Evolutionary conservation across 495 filamentous ascomycete genomes (phyloP).

Genomic region (Neurospora africana): DNA sequence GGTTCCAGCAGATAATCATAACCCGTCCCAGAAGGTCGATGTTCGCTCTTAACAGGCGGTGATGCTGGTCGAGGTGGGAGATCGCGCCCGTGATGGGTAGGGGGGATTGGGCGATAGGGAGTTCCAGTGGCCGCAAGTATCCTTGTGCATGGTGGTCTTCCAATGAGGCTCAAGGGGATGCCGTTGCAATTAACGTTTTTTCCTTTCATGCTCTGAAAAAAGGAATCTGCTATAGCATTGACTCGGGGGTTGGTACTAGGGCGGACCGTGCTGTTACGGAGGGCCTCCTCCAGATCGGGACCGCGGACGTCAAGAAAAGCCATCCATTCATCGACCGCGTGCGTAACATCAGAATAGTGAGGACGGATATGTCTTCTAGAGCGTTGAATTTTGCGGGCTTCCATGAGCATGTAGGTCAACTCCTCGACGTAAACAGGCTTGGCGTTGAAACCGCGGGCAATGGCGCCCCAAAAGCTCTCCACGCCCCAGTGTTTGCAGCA

Average conservation of each 20-base stretch:
- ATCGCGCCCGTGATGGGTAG: neutral
- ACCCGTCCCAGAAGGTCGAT: neutral
- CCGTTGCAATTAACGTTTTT: neutral
- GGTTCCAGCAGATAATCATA: neutral
- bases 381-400: slow-evolving; percentile 9
- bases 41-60: neutral
- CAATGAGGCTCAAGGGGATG: neutral
- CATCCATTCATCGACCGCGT: slow-evolving; percentile 17
- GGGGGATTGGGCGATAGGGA: neutral
- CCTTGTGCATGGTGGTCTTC: neutral
- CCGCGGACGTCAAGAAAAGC: slow-evolving; percentile 7
- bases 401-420: neutral
- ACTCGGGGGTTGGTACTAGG: neutral
- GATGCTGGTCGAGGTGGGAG: neutral
- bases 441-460: slow-evolving; percentile 7
- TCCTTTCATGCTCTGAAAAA: neutral
- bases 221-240: neutral
- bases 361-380: too few species aligned
- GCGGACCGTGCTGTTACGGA: neutral
- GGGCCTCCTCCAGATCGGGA: neutral
- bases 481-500: slow-evolving; percentile 5
- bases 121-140: neutral
- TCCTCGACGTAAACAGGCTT: neutral
- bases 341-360: slow-evolving; percentile 8
- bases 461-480: slow-evolving; percentile 10